Conservation (phyloP, 768 basidiomycete genomes). For the Russula griseocarnosa region DNA sequence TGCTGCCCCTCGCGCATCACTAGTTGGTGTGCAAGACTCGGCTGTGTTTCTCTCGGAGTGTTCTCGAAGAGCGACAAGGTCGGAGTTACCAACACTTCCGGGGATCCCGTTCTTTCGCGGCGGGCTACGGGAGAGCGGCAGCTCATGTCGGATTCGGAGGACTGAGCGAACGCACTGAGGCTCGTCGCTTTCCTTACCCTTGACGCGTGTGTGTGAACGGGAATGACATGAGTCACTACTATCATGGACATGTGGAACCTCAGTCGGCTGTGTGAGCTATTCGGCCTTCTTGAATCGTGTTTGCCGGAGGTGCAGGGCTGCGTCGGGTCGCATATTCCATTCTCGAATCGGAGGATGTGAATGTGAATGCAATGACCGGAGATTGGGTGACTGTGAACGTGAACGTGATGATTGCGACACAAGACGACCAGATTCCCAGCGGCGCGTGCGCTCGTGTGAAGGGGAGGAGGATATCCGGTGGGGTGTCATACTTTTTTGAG, state of each 20-base stretch:
- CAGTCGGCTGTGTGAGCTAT: not conserved
- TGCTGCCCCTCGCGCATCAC: not conserved
- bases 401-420: constrained; percentile 27
- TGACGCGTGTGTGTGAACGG: not conserved
- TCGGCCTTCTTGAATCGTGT: not conserved
- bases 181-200: constrained; percentile 18
- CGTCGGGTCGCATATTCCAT: not conserved
- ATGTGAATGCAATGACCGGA: constrained; percentile 11
- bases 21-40: not conserved
- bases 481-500: constrained; percentile 54
- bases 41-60: not conserved
- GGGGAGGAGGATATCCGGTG: constrained; percentile 42
- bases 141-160: not conserved
- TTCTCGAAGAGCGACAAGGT: not conserved
- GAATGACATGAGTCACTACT: no score
- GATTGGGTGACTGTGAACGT: constrained; percentile 32
- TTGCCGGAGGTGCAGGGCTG: not conserved
- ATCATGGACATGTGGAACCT: not conserved
- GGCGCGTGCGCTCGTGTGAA: constrained; percentile 31
- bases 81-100: not conserved
- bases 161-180: not conserved
- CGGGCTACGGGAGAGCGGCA: not conserved
- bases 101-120: not conserved
- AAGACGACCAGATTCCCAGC: constrained; percentile 32
- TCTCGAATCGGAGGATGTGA: constrained; percentile 24